Percentiles rank a stretch among this genome's conserved stretches.
These are phyloP conservation scores for Podaxis sp. DNA, from an alignment of 768 basidiomycete species.

Conservation along the genomic window DNA sequence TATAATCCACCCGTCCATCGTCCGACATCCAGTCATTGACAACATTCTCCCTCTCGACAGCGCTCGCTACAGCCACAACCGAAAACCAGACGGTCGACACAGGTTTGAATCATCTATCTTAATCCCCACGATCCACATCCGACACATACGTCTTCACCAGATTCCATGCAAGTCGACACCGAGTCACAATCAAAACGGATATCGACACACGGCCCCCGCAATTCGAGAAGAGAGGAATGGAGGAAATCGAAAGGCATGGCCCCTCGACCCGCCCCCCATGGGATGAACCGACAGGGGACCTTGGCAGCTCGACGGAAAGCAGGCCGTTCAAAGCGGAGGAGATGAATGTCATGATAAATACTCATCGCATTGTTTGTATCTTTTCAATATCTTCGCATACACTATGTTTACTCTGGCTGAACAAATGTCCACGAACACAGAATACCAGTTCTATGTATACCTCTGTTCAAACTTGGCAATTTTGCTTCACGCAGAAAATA, in stretches of 20 bases:
- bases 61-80: constrained; percentile 23
- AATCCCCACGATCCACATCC: not conserved
- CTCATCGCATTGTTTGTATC: constrained; percentile 8
- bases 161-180: constrained; percentile 57
- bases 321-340: constrained; percentile 69
- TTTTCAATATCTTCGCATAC: not conserved
- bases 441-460: not conserved
- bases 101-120: constrained; percentile 29
- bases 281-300: constrained; percentile 69
- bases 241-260: constrained; percentile 74
- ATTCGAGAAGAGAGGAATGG: constrained; percentile 81
- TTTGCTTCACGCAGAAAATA: constrained; percentile 12
- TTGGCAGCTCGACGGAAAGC: constrained; percentile 62
- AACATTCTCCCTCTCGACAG: constrained; percentile 38
- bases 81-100: constrained; percentile 23
- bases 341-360: constrained; percentile 37
- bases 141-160: constrained; percentile 26
- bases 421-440: not conserved
- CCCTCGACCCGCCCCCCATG: constrained; percentile 46
- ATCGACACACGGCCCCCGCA: constrained; percentile 82
- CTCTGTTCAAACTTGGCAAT: not conserved
- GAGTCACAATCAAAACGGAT: constrained; percentile 37
- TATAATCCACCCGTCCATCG: constrained; percentile 26
- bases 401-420: not conserved
- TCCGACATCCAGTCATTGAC: constrained; percentile 36